A percentile compares a stretch with the other conserved stretches of the same genome.
phyloP scores from a whole-genome alignment of 805 yeast genomes.

The Zygosaccharomyces rouxii region DNA sequence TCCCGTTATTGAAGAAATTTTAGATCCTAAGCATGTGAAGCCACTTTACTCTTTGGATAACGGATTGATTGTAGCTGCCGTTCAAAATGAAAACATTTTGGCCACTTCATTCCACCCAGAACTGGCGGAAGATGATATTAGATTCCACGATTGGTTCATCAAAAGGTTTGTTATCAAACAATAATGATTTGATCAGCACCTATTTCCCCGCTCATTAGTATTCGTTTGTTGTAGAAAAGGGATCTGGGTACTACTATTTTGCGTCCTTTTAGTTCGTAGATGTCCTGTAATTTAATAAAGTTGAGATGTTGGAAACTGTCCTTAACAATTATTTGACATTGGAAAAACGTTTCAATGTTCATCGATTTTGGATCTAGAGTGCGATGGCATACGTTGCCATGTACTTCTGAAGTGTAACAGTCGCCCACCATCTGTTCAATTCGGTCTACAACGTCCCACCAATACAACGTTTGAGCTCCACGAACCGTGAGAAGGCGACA shows the following conservation, averaged over 20 bases:
- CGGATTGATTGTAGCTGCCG: slow-evolving; percentile 61
- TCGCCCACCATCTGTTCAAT: slow-evolving; percentile 6
- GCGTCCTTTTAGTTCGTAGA: slow-evolving; percentile 7
- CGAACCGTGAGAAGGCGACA: slow-evolving; percentile 20
- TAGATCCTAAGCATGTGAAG: slow-evolving; percentile 33
- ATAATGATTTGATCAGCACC: slow-evolving; percentile 9
- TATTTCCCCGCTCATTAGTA: slow-evolving; percentile 4
- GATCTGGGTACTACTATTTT: slow-evolving; percentile 20
- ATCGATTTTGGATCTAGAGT: slow-evolving; percentile 6
- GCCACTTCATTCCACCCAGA: slow-evolving; percentile 86
- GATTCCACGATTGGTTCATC: slow-evolving; percentile 70
- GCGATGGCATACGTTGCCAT: slow-evolving; percentile 1
- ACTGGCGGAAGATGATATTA: slow-evolving; percentile 45
- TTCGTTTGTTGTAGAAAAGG: slow-evolving; percentile 18
- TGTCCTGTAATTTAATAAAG: slow-evolving; percentile 14
- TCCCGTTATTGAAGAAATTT: slow-evolving; percentile 51
- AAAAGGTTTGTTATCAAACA: slow-evolving; percentile 47
- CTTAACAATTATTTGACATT: slow-evolving; percentile 8
- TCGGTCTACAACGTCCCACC: slow-evolving; percentile 28
- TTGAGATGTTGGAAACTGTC: slow-evolving; percentile 13
- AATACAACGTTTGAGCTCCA: slow-evolving; percentile 13
- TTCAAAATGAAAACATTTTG: slow-evolving; percentile 53
- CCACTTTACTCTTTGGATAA: slow-evolving; percentile 39
- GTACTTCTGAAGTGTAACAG: neutral
- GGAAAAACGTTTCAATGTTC: slow-evolving; percentile 5